These are phyloP conservation scores for Cytospora schulzeri DNA, from an alignment of 2,329 filamentous ascomycete genomes.

Conservation along the genomic window DNA sequence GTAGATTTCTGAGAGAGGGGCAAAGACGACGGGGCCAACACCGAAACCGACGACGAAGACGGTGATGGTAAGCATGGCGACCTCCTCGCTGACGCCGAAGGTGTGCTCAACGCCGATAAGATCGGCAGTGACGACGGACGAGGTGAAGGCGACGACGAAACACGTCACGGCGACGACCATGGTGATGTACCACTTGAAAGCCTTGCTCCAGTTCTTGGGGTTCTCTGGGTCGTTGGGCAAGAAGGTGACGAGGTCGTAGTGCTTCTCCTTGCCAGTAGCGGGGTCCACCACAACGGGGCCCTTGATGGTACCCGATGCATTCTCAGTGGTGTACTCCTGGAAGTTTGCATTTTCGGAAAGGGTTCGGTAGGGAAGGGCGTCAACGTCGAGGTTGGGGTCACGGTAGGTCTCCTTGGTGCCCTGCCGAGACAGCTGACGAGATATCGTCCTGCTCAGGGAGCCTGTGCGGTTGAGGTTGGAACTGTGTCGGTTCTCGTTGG, in stretches of 20 bases:
- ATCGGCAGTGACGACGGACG: slow-evolving; percentile 77
- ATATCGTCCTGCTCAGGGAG: slow-evolving; percentile 18
- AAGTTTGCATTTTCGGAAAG: slow-evolving; percentile 63
- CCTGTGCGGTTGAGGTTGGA: slow-evolving; percentile 15
- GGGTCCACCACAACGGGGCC: slow-evolving; percentile 37
- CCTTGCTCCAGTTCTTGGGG: slow-evolving; percentile 83
- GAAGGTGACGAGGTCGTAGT: slow-evolving; percentile 64
- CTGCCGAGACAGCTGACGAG: slow-evolving; percentile 18
- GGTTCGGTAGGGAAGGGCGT: slow-evolving; percentile 66
- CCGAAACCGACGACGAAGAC: slow-evolving; percentile 84
- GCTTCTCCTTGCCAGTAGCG: slow-evolving; percentile 30
- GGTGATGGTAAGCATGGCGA: slow-evolving; percentile 70
- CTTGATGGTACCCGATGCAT: slow-evolving; percentile 62
- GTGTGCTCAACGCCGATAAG: slow-evolving; percentile 63
- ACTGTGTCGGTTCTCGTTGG: slow-evolving; percentile 9
- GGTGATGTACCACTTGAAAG: slow-evolving; percentile 80
- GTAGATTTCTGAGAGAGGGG: slow-evolving; percentile 74
- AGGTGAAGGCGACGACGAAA: slow-evolving; percentile 72
- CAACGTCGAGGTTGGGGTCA: slow-evolving; percentile 47
- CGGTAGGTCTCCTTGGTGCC: slow-evolving; percentile 39
- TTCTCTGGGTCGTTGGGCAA: slow-evolving; percentile 72
- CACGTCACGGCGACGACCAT: slow-evolving; percentile 80
- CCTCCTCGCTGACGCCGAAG: slow-evolving; percentile 72
- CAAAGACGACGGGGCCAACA: slow-evolving; percentile 79
- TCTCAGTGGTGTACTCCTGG: slow-evolving; percentile 68